These are phyloP conservation scores for Chaetomium sp. DNA, from an alignment of 2,329 filamentous ascomycete genomes.

Conservation along the genomic window DNA sequence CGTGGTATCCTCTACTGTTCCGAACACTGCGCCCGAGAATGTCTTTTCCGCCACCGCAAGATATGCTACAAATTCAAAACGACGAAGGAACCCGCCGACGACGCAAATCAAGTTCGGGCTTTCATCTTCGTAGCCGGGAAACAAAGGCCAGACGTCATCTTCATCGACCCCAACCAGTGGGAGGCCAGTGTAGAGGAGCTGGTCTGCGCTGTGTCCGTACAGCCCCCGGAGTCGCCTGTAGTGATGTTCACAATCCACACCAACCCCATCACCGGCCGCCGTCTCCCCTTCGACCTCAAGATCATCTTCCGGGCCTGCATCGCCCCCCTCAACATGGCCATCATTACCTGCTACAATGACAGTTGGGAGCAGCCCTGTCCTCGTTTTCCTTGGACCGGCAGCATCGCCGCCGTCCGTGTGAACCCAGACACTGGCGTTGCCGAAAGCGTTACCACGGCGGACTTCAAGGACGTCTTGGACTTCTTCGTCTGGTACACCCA, in stretches of 20 bases:
- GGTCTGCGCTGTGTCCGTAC: background rate
- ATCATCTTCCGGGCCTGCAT: background rate
- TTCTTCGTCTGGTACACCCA: background rate
- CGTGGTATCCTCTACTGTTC: background rate
- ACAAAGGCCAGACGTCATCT: background rate
- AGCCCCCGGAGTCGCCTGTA: background rate
- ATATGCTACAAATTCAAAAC: background rate
- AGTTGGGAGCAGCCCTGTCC: background rate
- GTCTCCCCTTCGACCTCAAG: background rate
- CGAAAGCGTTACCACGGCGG: background rate
- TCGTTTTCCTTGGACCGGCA: background rate
- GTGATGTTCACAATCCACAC: background rate
- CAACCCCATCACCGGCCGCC: background rate
- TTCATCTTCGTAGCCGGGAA: background rate
- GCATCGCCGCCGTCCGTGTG: background rate
- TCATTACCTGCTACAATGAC: background rate
- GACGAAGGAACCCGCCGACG: background rate
- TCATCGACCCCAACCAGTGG: background rate
- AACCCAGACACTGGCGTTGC: background rate
- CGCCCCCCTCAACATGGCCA: background rate
- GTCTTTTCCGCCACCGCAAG: background rate
- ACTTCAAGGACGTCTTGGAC: background rate
- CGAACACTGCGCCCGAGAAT: background rate
- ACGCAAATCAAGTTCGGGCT: background rate
- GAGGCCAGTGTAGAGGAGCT: background rate